These are phyloP conservation scores for Panicum virgatum DNA, from an alignment of 202 grass and related monocot species.

Conservation along the genomic window DNA sequence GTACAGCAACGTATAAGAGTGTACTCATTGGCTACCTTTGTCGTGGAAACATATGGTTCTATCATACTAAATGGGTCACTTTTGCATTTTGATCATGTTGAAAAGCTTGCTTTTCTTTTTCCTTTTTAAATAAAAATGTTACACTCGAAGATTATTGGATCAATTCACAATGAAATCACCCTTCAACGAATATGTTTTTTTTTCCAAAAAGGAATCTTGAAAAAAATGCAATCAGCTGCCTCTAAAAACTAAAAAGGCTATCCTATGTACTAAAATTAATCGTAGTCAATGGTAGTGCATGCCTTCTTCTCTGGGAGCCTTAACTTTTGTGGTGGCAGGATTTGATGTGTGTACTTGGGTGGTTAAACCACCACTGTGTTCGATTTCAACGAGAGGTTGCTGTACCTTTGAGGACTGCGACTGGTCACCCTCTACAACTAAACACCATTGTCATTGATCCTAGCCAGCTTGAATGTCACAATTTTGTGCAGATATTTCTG, in stretches of 20 bases:
- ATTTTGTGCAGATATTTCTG: slow-evolving; percentile 47
- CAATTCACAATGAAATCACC: background rate
- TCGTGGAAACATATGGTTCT: background rate
- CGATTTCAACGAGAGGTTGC: slow-evolving; percentile 50
- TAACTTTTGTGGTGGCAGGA: slow-evolving; percentile 25
- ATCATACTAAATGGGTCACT: background rate
- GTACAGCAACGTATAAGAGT: slow-evolving; percentile 4
- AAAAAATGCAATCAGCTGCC: background rate
- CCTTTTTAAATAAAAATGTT: background rate
- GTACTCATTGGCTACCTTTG: background rate
- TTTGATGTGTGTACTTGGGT: slow-evolving; percentile 39
- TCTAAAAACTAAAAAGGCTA: slow-evolving; percentile 22
- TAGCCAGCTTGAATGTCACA: slow-evolving; percentile 35
- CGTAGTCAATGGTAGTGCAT: background rate
- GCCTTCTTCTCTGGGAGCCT: background rate
- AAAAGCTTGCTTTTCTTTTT: background rate
- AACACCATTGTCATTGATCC: slow-evolving; percentile 36
- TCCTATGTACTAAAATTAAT: background rate
- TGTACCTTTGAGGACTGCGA: slow-evolving; percentile 38
- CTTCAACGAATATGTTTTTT: background rate
- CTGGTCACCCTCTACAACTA: slow-evolving; percentile 47
- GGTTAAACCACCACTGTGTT: slow-evolving; percentile 42
- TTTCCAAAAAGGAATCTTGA: background rate
- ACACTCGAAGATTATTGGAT: background rate
- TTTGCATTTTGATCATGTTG: background rate